Conservation (phyloP, 805 yeast genomes). For the Ogataea kodamae region DNA sequence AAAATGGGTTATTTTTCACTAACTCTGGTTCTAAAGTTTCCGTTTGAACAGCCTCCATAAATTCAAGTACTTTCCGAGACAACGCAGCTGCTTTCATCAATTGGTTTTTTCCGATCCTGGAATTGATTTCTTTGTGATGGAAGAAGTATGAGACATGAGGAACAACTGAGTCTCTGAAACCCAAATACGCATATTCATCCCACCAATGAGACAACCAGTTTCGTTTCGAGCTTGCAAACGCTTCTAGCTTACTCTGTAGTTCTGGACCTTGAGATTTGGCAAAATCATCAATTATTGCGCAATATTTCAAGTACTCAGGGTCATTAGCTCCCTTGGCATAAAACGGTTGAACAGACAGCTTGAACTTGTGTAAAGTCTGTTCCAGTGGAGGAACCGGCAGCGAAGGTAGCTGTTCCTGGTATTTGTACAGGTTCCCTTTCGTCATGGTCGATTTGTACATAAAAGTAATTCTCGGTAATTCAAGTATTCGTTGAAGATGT, state of each 20-base stretch:
- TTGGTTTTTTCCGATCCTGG: slow-evolving; percentile 56
- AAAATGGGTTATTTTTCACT: slow-evolving; percentile 69
- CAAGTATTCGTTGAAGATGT: slow-evolving; percentile 1
- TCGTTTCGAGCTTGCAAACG: slow-evolving; percentile 53
- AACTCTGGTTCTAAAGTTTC: slow-evolving; percentile 82
- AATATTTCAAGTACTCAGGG: slow-evolving; percentile 34
- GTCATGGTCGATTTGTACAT: slow-evolving; percentile 1
- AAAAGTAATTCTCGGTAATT: slow-evolving; percentile 6
- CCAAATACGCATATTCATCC: slow-evolving; percentile 91
- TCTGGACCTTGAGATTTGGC: slow-evolving; percentile 59
- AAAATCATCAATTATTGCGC: slow-evolving; percentile 64
- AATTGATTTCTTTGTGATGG: slow-evolving; percentile 69
- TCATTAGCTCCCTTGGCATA: slow-evolving; percentile 49
- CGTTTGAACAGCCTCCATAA: slow-evolving; percentile 60
- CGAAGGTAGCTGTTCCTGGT: slow-evolving; percentile 71
- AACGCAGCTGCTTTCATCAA: slow-evolving; percentile 73
- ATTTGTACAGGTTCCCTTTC: slow-evolving; percentile 68
- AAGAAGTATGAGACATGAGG: slow-evolving; percentile 92
- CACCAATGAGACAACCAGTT: slow-evolving; percentile 92
- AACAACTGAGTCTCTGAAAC: slow-evolving; percentile 89
- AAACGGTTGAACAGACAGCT: slow-evolving; percentile 70
- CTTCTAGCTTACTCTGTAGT: slow-evolving; percentile 62
- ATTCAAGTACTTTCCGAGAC: slow-evolving; percentile 62
- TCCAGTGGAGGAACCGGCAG: slow-evolving; percentile 84
- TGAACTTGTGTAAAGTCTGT: slow-evolving; percentile 65